Evolutionary conservation across 1,284 basidiomycete genomes (phyloP), one percentile per base, ranked within the genome.

Genomic region (Vanrija pseudolonga): DNA sequence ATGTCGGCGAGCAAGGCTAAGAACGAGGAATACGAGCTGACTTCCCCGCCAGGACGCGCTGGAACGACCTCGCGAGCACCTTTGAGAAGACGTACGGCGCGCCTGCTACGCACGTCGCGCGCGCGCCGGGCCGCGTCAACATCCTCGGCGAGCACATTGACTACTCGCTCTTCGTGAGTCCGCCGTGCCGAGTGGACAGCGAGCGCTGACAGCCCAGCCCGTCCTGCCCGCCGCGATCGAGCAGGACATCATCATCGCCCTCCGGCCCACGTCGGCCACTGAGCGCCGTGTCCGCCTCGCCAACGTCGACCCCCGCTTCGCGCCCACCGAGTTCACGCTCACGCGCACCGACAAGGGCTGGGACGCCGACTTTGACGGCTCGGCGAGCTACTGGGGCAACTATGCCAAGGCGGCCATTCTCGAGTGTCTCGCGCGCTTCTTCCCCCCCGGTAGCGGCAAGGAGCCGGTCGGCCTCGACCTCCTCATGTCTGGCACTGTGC

Each of bases 81-180:
- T 93, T 90, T 71, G 77, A 82, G 63, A 73, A 71, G 49, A 78
- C 81, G 48, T 92, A 87, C 65, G 87, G 86, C 6, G 77, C 78
- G 54, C 81, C 81, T 43, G 87, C 89, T 4, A 77, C 81, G 4
- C 85, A 85, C 63, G 85, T 93, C 59, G 83, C 84, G 2, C 80
- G 90, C 63, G 90, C 90, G 5, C 90, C 90, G 0, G 90, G 90
- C 15, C 81, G 90, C 59, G 86, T 93, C 53, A 90, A 91, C 86
- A 57, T 77, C 47, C 64, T 59, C 82, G 88, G 89, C 43, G 90
- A 92, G 75, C 90, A 94, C 71, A 88, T 93, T 69, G 90, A 93
- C 76, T 93, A 93, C 68, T 75, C 74, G 2, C 63, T 66, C 56
- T 72, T 73, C 55, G 68, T 68, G 28, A 28, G 64, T 57, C 28